Evolutionary conservation across 208 protist genomes (phyloP).

Genomic region (Leishmania gerbilli): DNA sequence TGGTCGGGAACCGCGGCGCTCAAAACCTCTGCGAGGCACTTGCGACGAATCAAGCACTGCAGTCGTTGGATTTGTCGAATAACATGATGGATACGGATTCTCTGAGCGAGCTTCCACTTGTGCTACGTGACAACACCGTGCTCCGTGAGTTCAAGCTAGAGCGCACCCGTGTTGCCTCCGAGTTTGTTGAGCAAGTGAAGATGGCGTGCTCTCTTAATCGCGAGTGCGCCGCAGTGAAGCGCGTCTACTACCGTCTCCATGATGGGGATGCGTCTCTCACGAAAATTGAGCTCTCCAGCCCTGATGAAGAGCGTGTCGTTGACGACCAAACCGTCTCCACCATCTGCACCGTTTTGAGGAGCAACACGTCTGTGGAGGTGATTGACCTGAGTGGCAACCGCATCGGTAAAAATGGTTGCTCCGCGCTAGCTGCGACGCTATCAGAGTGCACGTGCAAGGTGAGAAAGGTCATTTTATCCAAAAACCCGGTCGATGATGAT

Average conservation of each 20-base stretch:
- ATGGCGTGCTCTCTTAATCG: slow-evolving; percentile 74
- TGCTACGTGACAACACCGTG: slow-evolving; percentile 67
- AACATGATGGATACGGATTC: slow-evolving; percentile 66
- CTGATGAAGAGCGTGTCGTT: slow-evolving; percentile 37
- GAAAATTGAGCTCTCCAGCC: slow-evolving; percentile 53
- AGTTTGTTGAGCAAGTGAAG: slow-evolving; percentile 43
- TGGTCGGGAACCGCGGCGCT: slow-evolving; percentile 76
- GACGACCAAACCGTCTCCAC: slow-evolving; percentile 68
- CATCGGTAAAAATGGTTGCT: slow-evolving; percentile 58
- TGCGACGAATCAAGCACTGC: slow-evolving; percentile 60
- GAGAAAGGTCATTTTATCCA: slow-evolving; percentile 40
- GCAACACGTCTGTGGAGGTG: slow-evolving; percentile 42
- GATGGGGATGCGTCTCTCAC: slow-evolving; percentile 50
- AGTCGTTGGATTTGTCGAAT: slow-evolving; percentile 63
- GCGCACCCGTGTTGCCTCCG: slow-evolving; percentile 51
- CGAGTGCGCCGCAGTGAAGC: slow-evolving; percentile 65
- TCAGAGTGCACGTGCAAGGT: slow-evolving; percentile 46
- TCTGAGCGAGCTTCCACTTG: slow-evolving; percentile 48
- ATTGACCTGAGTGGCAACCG: slow-evolving; percentile 65
- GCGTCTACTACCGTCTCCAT: slow-evolving; percentile 57
- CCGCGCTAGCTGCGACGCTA: slow-evolving; percentile 51
- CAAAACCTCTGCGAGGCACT: slow-evolving; percentile 72
- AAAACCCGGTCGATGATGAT: slow-evolving; percentile 70
- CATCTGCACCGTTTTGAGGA: slow-evolving; percentile 56
- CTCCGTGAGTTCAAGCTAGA: slow-evolving; percentile 48